A percentile compares a stretch with the other conserved stretches of the same genome.
These are phyloP conservation scores for Onygena corvina DNA, from an alignment of 2,329 filamentous ascomycete species.

Conservation along the genomic window DNA sequence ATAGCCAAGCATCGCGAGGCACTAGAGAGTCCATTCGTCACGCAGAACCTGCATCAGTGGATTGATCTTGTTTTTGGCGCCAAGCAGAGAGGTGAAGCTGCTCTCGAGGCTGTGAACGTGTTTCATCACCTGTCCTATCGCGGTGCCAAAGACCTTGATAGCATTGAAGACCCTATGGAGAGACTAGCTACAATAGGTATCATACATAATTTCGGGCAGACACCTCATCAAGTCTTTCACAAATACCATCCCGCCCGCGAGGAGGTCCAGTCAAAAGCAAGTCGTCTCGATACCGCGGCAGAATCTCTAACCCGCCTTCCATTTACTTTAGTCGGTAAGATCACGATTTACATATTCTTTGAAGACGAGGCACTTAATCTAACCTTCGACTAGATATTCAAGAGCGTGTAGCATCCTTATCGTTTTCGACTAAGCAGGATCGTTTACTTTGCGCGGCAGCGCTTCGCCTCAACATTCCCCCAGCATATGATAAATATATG, in stretches of 20 bases:
- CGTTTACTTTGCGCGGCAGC: slow-evolving; percentile 71
- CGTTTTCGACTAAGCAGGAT: slow-evolving; percentile 67
- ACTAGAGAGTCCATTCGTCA: slow-evolving; percentile 84
- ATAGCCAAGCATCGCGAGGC: slow-evolving; percentile 93
- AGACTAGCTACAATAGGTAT: slow-evolving; percentile 82
- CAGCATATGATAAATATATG: slow-evolving; percentile 75
- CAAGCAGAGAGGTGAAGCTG: slow-evolving; percentile 87
- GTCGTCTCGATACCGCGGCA: slow-evolving; percentile 64
- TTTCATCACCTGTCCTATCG: slow-evolving; percentile 95
- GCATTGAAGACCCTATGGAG: slow-evolving; percentile 78
- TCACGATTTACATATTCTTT: background rate
- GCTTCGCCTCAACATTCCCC: slow-evolving; percentile 76
- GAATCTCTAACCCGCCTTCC: slow-evolving; percentile 66
- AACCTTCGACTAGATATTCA: slow-evolving; percentile 44
- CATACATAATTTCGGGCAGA: slow-evolving; percentile 98
- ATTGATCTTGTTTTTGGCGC: slow-evolving; percentile 90
- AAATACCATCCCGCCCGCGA: slow-evolving; percentile 69
- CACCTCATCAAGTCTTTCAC: slow-evolving; percentile 85
- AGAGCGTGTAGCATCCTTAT: slow-evolving; percentile 67
- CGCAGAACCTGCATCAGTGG: slow-evolving; percentile 80
- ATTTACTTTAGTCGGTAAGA: slow-evolving; percentile 57
- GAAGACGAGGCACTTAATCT: background rate
- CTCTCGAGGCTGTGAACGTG: slow-evolving; percentile 82
- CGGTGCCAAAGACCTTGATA: slow-evolving; percentile 82
- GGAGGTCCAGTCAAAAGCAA: slow-evolving; percentile 49